Evolutionary conservation across 139 green algal genomes (phyloP).

Genomic region (Edaphochlamys debaryana): DNA sequence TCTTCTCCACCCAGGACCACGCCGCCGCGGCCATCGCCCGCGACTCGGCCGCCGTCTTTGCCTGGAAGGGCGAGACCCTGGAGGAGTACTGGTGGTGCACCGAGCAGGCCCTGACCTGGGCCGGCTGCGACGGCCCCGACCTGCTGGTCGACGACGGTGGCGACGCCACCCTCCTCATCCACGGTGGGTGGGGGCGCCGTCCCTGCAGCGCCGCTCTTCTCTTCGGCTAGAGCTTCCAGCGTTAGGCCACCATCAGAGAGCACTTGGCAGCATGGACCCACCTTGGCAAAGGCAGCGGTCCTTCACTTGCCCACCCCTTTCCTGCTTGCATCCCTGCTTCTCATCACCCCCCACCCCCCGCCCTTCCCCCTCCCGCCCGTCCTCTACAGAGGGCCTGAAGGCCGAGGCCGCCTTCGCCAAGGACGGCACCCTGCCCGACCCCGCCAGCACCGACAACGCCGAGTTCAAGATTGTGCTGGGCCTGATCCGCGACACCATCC

Average conservation of each 20-base stretch:
- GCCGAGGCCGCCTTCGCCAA: constrained; percentile 93
- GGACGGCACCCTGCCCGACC: constrained; percentile 93
- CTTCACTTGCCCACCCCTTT: not conserved
- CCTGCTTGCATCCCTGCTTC: no score
- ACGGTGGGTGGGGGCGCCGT: constrained; percentile 90
- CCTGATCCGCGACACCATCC: constrained; percentile 90
- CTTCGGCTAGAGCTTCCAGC: no score
- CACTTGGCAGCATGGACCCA: no score
- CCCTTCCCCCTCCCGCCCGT: not conserved
- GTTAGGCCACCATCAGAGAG: no score
- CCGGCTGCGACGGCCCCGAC: constrained; percentile 84
- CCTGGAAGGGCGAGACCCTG: constrained; percentile 99
- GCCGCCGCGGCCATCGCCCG: constrained; percentile 96
- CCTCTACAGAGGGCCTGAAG: constrained; percentile 91
- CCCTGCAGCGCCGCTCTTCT: not conserved
- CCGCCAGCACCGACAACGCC: constrained; percentile 93
- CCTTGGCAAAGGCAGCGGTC: no score
- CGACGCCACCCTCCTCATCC: constrained; percentile 99
- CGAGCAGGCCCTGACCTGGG: constrained; percentile 93
- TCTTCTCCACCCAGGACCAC: constrained; percentile 99
- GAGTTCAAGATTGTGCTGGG: constrained; percentile 99
- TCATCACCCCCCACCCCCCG: no score
- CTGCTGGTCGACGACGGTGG: constrained; percentile 99
- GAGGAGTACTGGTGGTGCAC: constrained; percentile 99
- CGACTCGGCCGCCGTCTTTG: constrained; percentile 96